Evolutionary conservation across 768 basidiomycete genomes (phyloP).

Genomic region (Ephemerocybe angulata): DNA sequence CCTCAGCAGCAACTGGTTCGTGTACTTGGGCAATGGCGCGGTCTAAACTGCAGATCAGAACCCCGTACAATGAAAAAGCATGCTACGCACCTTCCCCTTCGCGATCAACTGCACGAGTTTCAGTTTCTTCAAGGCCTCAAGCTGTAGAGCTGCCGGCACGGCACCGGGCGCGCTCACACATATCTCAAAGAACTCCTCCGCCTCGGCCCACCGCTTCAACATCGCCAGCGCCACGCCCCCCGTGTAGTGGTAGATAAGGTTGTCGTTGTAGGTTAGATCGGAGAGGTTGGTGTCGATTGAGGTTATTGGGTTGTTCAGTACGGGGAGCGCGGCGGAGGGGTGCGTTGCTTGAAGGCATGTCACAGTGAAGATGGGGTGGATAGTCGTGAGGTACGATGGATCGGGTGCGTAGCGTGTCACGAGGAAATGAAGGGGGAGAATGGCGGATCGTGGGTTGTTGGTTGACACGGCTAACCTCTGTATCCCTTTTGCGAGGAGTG

Average conservation of each 20-base stretch:
- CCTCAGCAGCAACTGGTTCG: conserved; percentile 51
- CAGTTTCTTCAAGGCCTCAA: conserved; percentile 86
- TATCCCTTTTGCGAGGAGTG: conserved; percentile 63
- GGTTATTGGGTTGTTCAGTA: conserved; percentile 63
- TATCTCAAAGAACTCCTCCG: conserved; percentile 78
- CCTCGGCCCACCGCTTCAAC: conserved; percentile 62
- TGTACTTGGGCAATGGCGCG: conserved; percentile 68
- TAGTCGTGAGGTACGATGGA: conserved; percentile 56
- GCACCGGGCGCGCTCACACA: conserved; percentile 62
- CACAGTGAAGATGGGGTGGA: conserved; percentile 66
- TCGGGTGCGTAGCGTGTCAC: conserved; percentile 59
- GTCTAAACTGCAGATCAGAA: conserved; percentile 34
- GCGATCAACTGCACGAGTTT: conserved; percentile 74
- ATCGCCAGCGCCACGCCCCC: conserved; percentile 69
- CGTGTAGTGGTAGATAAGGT: conserved; percentile 80
- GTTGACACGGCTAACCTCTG: conserved; percentile 41
- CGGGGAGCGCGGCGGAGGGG: conserved; percentile 51
- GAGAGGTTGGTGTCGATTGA: conserved; percentile 56
- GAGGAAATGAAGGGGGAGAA: conserved; percentile 58
- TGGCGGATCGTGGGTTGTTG: conserved; percentile 43
- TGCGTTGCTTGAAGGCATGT: conserved; percentile 46
- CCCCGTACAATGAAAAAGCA: no score
- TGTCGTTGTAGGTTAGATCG: conserved; percentile 74
- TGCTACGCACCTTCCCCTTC: conserved; percentile 63
- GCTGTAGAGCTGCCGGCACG: conserved; percentile 63